Percentiles rank a stretch among this genome's conserved stretches.
Conservation (phyloP, 2,329 filamentous ascomycete species). For the Clarireedia homoeocarpa region DNA sequence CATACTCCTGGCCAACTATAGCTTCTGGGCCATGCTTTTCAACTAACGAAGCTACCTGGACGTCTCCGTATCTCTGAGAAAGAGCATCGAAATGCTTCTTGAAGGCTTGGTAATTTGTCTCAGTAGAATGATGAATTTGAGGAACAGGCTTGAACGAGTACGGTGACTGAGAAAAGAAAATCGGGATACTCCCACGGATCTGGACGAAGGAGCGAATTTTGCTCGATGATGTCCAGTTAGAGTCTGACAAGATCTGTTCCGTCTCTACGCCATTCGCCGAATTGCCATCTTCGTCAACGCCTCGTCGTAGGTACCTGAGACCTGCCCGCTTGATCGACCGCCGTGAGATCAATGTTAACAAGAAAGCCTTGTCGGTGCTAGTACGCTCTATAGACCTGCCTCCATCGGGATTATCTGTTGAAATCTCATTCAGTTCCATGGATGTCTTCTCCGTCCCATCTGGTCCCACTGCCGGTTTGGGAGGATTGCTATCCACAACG, state of each 20-base stretch:
- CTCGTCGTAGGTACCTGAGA: constrained; percentile 80
- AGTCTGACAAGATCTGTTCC: constrained; percentile 78
- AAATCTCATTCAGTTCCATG: constrained; percentile 33
- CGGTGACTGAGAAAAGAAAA: constrained; percentile 92
- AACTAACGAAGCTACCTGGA: constrained; percentile 78
- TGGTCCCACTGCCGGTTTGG: constrained; percentile 36
- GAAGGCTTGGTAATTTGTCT: constrained; percentile 72
- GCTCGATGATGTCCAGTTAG: constrained; percentile 51
- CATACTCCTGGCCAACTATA: constrained; percentile 70
- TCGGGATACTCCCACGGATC: constrained; percentile 79
- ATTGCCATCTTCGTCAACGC: constrained; percentile 82
- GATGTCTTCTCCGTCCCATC: constrained; percentile 39
- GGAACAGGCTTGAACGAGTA: constrained; percentile 89
- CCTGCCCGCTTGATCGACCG: constrained; percentile 81
- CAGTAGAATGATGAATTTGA: constrained; percentile 69
- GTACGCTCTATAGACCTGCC: constrained; percentile 10
- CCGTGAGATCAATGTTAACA: constrained; percentile 88
- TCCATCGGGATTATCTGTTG: constrained; percentile 20
- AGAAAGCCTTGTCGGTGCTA: constrained; percentile 24
- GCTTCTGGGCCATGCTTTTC: constrained; percentile 82
- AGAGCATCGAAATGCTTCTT: constrained; percentile 71
- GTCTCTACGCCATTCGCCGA: constrained; percentile 91
- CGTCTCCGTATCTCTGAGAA: constrained; percentile 58
- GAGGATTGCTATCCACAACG: constrained; percentile 55
- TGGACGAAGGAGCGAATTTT: constrained; percentile 81